Evolutionary conservation across 106 monocot genomes (phyloP).

Genomic region (Allium sativum): DNA sequence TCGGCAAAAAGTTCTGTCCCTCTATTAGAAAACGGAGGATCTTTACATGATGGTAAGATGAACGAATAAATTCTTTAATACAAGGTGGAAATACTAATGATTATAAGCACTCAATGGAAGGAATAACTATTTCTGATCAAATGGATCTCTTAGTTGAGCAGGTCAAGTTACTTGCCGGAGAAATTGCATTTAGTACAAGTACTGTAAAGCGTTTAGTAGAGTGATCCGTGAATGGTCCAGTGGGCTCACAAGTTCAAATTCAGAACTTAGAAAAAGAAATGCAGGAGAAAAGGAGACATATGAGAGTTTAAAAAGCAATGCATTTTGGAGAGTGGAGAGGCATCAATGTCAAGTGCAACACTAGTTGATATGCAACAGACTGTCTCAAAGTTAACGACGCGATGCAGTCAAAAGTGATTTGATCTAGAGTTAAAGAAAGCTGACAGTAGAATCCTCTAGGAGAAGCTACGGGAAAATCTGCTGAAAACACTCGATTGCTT

Average conservation of each 20-base stretch:
- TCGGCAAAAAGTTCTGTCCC: conserved; percentile 32
- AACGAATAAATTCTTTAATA: conserved; percentile 49
- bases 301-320: too few species aligned
- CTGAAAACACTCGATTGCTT: too few species aligned
- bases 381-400: too few species aligned
- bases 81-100: conserved; percentile 18
- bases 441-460: too few species aligned
- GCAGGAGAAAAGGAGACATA: too few species aligned
- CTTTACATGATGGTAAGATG: conserved; percentile 28
- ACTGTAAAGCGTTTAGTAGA: conserved; percentile 74
- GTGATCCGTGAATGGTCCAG: conserved; percentile 69
- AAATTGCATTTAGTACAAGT: conserved; percentile 87
- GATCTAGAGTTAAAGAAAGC: too few species aligned
- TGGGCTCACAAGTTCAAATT: conserved; percentile 69
- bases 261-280: too few species aligned
- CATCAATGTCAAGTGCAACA: too few species aligned
- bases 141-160: conserved; percentile 86
- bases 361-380: too few species aligned
- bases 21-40: conserved; percentile 27
- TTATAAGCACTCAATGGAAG: conserved; percentile 23
- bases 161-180: conserved; percentile 96
- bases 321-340: too few species aligned
- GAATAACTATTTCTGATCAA: conserved; percentile 67
- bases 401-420: too few species aligned
- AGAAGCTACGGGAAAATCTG: too few species aligned